Evolutionary conservation across 768 basidiomycete genomes (phyloP).

Genomic region (Kondoa subrosea): DNA sequence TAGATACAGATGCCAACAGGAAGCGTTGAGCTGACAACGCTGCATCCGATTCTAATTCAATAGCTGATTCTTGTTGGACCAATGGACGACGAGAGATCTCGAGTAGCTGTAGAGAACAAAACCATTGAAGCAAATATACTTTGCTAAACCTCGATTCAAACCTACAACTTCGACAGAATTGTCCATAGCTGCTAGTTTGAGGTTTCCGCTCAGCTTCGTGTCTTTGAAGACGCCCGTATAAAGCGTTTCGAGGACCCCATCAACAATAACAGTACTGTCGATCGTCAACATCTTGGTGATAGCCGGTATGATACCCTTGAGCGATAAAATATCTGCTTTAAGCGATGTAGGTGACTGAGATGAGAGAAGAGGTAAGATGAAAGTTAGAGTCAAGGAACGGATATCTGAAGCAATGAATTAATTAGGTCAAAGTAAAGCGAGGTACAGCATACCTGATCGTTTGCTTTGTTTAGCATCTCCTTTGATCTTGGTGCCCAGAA

Average conservation of each 20-base stretch:
- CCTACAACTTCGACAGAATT: background rate
- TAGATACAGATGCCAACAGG: background rate
- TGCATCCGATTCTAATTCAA: background rate
- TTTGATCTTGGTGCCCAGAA: background rate
- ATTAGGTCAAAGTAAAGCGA: background rate
- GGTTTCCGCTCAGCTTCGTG: background rate
- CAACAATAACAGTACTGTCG: slow-evolving; percentile 11
- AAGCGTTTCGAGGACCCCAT: slow-evolving; percentile 12
- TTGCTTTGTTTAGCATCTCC: background rate
- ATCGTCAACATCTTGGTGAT: slow-evolving; percentile 9
- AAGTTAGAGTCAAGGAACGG: slow-evolving; percentile 12
- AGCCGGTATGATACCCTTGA: slow-evolving; percentile 12
- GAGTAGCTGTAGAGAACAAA: background rate
- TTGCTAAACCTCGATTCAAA: background rate
- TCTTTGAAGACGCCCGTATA: background rate
- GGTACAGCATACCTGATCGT: background rate
- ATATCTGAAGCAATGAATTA: slow-evolving; percentile 10
- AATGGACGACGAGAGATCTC: background rate
- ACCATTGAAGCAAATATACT: background rate
- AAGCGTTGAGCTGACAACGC: background rate
- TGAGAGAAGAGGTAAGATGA: slow-evolving; percentile 9
- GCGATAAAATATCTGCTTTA: slow-evolving; percentile 15
- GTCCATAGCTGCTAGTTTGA: background rate
- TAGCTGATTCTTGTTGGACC: background rate
- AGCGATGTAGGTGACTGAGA: slow-evolving; percentile 5